Evolutionary conservation across 768 basidiomycete species (phyloP).

Genomic region (Phanerochaete sordida): DNA sequence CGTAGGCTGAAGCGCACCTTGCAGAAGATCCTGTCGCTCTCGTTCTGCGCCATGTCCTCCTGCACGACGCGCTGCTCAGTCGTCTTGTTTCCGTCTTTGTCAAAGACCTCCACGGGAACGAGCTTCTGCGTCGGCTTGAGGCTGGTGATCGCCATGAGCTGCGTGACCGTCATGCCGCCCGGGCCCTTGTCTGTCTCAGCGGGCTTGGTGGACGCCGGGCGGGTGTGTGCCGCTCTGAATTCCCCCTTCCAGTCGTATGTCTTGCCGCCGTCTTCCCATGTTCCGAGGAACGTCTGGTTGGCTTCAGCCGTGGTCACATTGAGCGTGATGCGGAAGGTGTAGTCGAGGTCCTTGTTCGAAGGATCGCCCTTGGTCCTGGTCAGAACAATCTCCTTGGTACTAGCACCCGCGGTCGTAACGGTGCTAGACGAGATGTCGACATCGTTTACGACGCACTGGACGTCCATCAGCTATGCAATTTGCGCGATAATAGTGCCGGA

Average conservation of each 20-base stretch:
- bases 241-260: constrained; percentile 56
- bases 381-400: constrained; percentile 62
- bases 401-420: background rate
- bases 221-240: constrained; percentile 47
- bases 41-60: background rate
- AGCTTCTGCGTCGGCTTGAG: background rate
- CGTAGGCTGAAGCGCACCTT: background rate
- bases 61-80: background rate
- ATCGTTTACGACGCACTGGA: constrained; percentile 19
- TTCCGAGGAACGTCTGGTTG: constrained; percentile 59
- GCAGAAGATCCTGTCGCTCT: background rate
- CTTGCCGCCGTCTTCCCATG: constrained; percentile 35
- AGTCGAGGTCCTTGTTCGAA: constrained; percentile 74
- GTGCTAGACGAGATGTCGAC: background rate
- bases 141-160: constrained; percentile 44
- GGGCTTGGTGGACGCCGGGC: constrained; percentile 49
- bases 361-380: constrained; percentile 54
- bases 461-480: background rate
- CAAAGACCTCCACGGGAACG: background rate
- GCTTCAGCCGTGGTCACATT: constrained; percentile 77
- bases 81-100: background rate
- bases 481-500: background rate
- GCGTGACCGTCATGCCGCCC: constrained; percentile 57
- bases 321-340: constrained; percentile 65
- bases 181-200: constrained; percentile 74